A percentile compares a stretch with the other conserved stretches of the same genome.
Conservation (phyloP, 805 yeast genomes). For the Jamesozyma spencerorum region DNA sequence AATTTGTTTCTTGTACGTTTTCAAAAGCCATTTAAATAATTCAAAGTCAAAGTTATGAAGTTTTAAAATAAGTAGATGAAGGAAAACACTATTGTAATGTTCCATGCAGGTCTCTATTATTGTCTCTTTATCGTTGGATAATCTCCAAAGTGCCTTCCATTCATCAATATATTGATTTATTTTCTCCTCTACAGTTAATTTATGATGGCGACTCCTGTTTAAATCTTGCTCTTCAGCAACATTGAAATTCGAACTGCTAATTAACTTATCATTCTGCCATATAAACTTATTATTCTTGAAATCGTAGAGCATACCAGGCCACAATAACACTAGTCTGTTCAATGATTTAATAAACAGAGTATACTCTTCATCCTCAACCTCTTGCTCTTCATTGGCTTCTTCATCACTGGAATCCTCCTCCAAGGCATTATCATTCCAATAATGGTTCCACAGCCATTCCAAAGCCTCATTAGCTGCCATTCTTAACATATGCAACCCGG, state of each 20-base stretch:
- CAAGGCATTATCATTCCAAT: slow-evolving; percentile 46
- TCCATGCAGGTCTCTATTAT: slow-evolving; percentile 11
- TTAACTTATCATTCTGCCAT: slow-evolving; percentile 17
- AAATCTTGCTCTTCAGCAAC: slow-evolving; percentile 54
- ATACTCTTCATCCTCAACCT: neutral
- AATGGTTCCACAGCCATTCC: slow-evolving; percentile 63
- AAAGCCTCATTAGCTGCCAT: slow-evolving; percentile 52
- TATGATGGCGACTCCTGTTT: slow-evolving; percentile 34
- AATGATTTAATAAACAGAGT: slow-evolving; percentile 1
- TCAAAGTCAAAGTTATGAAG: slow-evolving; percentile 15
- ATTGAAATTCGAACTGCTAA: slow-evolving; percentile 19
- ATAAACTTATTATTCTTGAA: slow-evolving; percentile 8
- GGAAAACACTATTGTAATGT: slow-evolving; percentile 9
- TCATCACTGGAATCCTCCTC: slow-evolving; percentile 18
- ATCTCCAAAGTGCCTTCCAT: slow-evolving; percentile 16
- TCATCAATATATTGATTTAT: slow-evolving; percentile 10
- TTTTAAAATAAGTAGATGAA: slow-evolving; percentile 11
- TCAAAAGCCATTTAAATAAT: slow-evolving; percentile 10
- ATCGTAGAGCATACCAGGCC: slow-evolving; percentile 5
- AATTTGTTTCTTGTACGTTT: slow-evolving; percentile 3
- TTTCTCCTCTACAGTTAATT: slow-evolving; percentile 4
- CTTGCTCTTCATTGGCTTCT: slow-evolving; percentile 3
- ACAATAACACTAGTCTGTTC: neutral
- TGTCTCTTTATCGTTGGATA: slow-evolving; percentile 4
- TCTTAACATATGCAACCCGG: slow-evolving; percentile 61